A percentile compares a stretch with the other conserved stretches of the same genome.
These are phyloP conservation scores for Ascochyta viciae-villosae DNA, from an alignment of 2,329 filamentous ascomycete genomes.

Conservation along the genomic window DNA sequence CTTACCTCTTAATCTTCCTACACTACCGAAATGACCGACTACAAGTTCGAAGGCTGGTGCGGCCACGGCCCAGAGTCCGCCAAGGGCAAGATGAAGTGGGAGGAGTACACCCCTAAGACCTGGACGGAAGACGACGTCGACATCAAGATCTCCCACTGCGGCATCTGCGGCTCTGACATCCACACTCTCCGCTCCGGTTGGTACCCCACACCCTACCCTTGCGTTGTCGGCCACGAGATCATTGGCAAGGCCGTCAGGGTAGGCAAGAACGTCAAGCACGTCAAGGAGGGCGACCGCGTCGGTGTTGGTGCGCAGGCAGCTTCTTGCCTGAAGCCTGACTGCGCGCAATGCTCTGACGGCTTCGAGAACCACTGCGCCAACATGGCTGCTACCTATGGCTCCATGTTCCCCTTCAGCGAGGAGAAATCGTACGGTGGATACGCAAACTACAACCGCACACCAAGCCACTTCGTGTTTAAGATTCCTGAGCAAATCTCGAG, in stretches of 20 bases:
- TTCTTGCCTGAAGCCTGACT: constrained; percentile 53
- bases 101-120: constrained; percentile 53
- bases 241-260: constrained; percentile 49
- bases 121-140: constrained; percentile 71
- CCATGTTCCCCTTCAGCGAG: constrained; percentile 61
- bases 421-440: constrained; percentile 68
- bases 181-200: constrained; percentile 50
- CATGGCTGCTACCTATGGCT: constrained; percentile 54
- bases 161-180: constrained; percentile 46
- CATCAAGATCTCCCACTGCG: constrained; percentile 51
- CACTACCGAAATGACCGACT: constrained; percentile 24
- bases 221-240: constrained; percentile 52
- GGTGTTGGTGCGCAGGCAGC: constrained; percentile 59
- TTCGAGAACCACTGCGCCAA: constrained; percentile 59
- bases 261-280: constrained; percentile 55
- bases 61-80: constrained; percentile 57
- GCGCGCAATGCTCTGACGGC: constrained; percentile 56
- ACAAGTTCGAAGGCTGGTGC: constrained; percentile 63
- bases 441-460: constrained; percentile 70
- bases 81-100: constrained; percentile 63
- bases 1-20: not conserved
- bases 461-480: constrained; percentile 75
- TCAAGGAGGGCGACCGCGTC: constrained; percentile 68
- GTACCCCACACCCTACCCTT: constrained; percentile 48
- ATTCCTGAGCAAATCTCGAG: constrained; percentile 75